Evolutionary conservation across 208 protist species (phyloP), one percentile per base, ranked within the genome.

Genomic region (Trypanosoma lewisi): DNA sequence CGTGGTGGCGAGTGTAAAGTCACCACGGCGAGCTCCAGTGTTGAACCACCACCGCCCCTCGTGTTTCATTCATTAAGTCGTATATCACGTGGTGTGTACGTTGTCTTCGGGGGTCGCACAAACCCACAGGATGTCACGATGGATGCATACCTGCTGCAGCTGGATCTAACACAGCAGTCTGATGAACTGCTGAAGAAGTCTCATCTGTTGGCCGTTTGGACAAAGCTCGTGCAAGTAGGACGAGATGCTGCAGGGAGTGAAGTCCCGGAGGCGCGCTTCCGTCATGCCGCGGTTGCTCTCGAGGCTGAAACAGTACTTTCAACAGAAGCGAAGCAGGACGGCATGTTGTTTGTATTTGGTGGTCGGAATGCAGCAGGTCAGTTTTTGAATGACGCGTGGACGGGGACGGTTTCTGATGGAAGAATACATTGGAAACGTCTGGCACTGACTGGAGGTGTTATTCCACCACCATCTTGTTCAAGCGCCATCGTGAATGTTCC

Each of bases 41-140:
- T 57, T 23, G 39, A 28, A 23, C 83, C 82, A 23, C 85, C 82
- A 23, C 85, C 82, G 4, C 39, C 77, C 11, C 63, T 92, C 4
- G 75, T 91, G 30, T 93, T 91, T 47, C 90, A 96, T 67, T 77
- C 75, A 44, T 77, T 96, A 16, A 77, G 68, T 28, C 80, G 81
- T 4, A 25, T 96, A 16, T 57, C 65, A 0, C 49, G 54, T 11
- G 76, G 70, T 17, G 45, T 39, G 19, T 96, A 89, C 65, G 47
- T 94, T 28, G 87, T 96, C 6, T 76, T 89, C 58, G 90, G 90
- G 12, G 90, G 90, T 23, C 87, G 90, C 49, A 90, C 80, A 9
- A 94, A 87, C 65, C 90, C 90, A 1, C 48, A 66, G 7, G 57
- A 78, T 42, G 78, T 77, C 0, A 74, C 49, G 34, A 64, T 65